Evolutionary conservation across 148 eudicot genomes (phyloP).

Genomic region (Cornus controversa): DNA sequence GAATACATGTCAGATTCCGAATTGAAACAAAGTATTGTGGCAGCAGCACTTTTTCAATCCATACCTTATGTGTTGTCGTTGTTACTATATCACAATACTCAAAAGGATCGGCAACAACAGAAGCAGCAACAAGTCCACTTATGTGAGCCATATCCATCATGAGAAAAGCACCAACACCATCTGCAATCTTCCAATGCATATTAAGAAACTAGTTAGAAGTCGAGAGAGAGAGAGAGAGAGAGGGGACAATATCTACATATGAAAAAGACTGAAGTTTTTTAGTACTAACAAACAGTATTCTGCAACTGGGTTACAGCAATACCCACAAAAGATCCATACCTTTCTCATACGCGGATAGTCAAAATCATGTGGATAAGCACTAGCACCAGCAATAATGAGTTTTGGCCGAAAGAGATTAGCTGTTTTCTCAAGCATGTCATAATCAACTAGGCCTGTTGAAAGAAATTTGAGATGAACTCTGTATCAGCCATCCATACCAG

Average conservation of each 20-base stretch:
- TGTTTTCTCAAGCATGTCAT: slow-evolving; percentile 93
- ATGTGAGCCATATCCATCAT: slow-evolving; percentile 99
- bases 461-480: slow-evolving; percentile 4
- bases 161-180: slow-evolving; percentile 84
- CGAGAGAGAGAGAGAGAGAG: not conserved
- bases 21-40: not conserved
- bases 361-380: slow-evolving; percentile 93
- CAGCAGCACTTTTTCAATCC: not conserved
- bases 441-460: slow-evolving; percentile 70
- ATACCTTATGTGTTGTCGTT: slow-evolving; percentile 94
- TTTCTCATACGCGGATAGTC: slow-evolving; percentile 93
- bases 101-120: slow-evolving; percentile 84
- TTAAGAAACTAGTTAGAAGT: not conserved
- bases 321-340: slow-evolving; percentile 34
- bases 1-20: not conserved
- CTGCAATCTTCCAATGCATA: slow-evolving; percentile 61
- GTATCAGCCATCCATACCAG: not conserved
- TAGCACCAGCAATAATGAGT: slow-evolving; percentile 90
- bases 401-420: slow-evolving; percentile 82
- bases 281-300: not conserved
- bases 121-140: slow-evolving; percentile 95
- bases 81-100: slow-evolving; percentile 89
- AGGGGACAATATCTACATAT: not conserved
- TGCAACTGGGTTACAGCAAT: not conserved
- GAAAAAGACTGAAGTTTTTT: not conserved